Evolutionary conservation across 1,284 basidiomycete species (phyloP), one percentile per base, ranked within the genome.

Genomic region (Cystobasidiaceae sp.): DNA sequence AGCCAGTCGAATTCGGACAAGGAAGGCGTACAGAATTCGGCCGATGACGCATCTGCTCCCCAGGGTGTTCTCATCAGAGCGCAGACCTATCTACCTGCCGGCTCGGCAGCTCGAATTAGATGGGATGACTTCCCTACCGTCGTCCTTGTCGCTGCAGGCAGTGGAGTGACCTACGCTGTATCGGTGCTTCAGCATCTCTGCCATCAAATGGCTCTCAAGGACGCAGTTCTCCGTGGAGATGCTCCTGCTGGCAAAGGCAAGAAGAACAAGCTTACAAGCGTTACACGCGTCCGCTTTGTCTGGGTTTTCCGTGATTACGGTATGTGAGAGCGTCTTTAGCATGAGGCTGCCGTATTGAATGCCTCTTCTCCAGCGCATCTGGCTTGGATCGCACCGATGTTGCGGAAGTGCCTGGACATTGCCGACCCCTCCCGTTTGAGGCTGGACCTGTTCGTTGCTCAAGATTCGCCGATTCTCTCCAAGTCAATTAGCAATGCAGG

Each of bases 241-340:
- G 71, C 74, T 46, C 75, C 74, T 21, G 50, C 52, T n/a, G 34
- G n/a, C 15, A 45, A 64, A 23, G 52, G 61, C n/a, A 55, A 49
- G 25, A 55, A 44, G n/a, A 34, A 37, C 2, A 79, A 78, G 44
- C 76, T 76, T 8, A 84, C 82, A 70, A 78, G 79, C 65, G 84
- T 83, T 1, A 79, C 76, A 41, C 81, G 88, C 1, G 81, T 91
- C 0, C 81, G 89, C 25, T 90, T 93, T 70, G 83, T 92, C 2
- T 93, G 90, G 90, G 82, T 92, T 51, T 81, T 90, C 51, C 81
- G 88, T 55, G 90, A 92, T 74, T 90, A 86, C 73, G 82, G 87
- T 87, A 66, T 75, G 55, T 37, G 41, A 17, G 21, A n/a, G n/a
- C 27, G 2, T 5, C 4, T 2, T 13, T 19, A 33, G 8, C 4